Conservation (phyloP, 202 grass and related monocot genomes). For the Cymbopogon flexuosus region DNA sequence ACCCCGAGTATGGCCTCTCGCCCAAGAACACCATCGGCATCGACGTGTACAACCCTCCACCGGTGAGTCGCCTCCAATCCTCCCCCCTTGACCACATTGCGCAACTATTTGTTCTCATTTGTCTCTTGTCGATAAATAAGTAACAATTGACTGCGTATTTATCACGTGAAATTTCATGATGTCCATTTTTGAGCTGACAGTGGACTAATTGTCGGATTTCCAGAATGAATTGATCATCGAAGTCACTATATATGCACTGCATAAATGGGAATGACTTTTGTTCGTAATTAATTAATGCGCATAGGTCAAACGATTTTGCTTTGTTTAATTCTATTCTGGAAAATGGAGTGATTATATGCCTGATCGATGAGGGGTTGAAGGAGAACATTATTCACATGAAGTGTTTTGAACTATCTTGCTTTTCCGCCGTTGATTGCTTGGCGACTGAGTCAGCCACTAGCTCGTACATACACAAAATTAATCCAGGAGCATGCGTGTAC, state of each 20-base stretch:
- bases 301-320: neutral
- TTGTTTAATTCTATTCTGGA: neutral
- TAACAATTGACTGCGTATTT: neutral
- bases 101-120: neutral
- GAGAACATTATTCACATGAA: neutral
- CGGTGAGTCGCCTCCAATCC: conserved; percentile 13
- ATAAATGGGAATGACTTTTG: neutral
- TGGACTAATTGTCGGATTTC: neutral
- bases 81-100: neutral
- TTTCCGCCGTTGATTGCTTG: neutral
- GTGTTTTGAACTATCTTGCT: neutral
- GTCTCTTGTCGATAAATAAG: neutral
- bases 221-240: neutral
- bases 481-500: neutral
- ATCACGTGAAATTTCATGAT: neutral
- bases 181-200: neutral
- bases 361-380: neutral
- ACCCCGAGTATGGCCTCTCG: conserved; percentile 25
- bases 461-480: neutral
- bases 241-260: neutral
- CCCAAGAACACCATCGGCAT: neutral
- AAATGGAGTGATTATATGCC: neutral
- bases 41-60: neutral
- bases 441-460: neutral
- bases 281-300: neutral